These are phyloP conservation scores for Colletotrichum destructivum DNA, from an alignment of 2,329 filamentous ascomycete genomes.

Conservation along the genomic window DNA sequence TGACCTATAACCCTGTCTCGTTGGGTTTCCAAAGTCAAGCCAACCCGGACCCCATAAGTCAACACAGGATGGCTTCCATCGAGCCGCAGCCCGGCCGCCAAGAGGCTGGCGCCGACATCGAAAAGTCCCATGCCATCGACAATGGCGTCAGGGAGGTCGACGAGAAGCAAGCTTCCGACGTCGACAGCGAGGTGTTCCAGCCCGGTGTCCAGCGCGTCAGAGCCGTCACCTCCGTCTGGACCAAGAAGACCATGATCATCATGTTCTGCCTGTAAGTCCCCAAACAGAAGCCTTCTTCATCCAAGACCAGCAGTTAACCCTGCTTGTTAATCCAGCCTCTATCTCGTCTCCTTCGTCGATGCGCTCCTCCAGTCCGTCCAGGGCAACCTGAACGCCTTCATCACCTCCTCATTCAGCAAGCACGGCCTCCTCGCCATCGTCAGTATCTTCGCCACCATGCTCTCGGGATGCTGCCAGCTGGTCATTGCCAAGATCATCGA, in stretches of 20 bases:
- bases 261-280: conserved; percentile 57
- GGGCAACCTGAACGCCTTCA: conserved; percentile 56
- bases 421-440: conserved; percentile 78
- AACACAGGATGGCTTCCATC: conserved; percentile 29
- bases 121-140: conserved; percentile 32
- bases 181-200: conserved; percentile 50
- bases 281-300: neutral
- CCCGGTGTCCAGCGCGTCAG: conserved; percentile 57
- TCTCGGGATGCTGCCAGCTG: conserved; percentile 56
- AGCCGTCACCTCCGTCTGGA: conserved; percentile 49
- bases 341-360: conserved; percentile 56
- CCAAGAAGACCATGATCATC: conserved; percentile 53
- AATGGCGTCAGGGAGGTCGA: conserved; percentile 35
- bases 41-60: neutral
- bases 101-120: conserved; percentile 25
- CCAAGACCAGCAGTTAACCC: neutral
- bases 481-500: conserved; percentile 65
- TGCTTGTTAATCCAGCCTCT: conserved; percentile 49
- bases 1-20: conserved; percentile 4
- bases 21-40: conserved; percentile 26
- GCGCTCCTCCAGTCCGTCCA: conserved; percentile 54
- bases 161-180: conserved; percentile 40
- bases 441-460: conserved; percentile 69
- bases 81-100: conserved; percentile 21
- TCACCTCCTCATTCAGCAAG: conserved; percentile 75